These are phyloP conservation scores for Ogataea dorogensis DNA, from an alignment of 805 yeast genomes.

Conservation along the genomic window DNA sequence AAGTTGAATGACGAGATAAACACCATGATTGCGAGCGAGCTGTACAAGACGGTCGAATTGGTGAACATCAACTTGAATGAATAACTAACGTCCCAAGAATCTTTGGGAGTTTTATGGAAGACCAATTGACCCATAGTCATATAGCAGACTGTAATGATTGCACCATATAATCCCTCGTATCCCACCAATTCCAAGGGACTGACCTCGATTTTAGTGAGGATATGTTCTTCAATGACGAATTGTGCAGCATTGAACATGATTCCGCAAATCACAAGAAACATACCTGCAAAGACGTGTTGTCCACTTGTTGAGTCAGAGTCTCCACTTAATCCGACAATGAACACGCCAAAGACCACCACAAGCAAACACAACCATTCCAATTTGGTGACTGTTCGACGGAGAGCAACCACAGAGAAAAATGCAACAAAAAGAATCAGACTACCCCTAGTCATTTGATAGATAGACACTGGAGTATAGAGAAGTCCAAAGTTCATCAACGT, in stretches of 20 bases:
- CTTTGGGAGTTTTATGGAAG: constrained; percentile 40
- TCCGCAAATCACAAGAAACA: constrained; percentile 55
- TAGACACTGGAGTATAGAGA: constrained; percentile 70
- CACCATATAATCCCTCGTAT: constrained; percentile 71
- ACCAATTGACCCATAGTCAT: constrained; percentile 45
- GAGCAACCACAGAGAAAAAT: constrained; percentile 59
- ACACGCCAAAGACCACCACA: constrained; percentile 68
- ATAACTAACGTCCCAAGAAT: constrained; percentile 55
- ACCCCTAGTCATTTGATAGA: constrained; percentile 86
- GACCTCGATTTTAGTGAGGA: constrained; percentile 50
- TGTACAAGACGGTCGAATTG: constrained; percentile 41
- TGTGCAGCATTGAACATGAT: constrained; percentile 72
- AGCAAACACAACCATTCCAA: constrained; percentile 67
- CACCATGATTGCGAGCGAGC: constrained; percentile 65
- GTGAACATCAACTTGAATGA: constrained; percentile 49
- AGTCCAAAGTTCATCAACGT: constrained; percentile 76
- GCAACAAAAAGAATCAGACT: constrained; percentile 76
- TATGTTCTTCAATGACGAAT: constrained; percentile 74
- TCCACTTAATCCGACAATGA: constrained; percentile 72
- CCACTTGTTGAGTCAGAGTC: constrained; percentile 6
- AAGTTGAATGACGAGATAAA: constrained; percentile 71
- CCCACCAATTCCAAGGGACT: constrained; percentile 68
- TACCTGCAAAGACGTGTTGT: constrained; percentile 51
- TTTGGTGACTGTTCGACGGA: constrained; percentile 52
- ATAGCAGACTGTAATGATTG: constrained; percentile 40